Evolutionary conservation across 352 stramenopile species (phyloP).

Genomic region (Globisporangium paroecandrum): DNA sequence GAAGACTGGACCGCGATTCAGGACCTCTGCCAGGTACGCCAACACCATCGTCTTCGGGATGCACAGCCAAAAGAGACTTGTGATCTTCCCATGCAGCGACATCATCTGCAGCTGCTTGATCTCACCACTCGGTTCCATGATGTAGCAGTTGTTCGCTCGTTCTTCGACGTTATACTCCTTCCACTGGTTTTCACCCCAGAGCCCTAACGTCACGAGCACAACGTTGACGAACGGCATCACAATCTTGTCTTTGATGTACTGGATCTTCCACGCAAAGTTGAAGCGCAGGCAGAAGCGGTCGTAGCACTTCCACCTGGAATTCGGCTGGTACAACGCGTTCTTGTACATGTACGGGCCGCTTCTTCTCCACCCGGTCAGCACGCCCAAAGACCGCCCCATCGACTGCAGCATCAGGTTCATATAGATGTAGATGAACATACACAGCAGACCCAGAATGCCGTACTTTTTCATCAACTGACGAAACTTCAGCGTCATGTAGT

Average conservation of each 20-base stretch:
- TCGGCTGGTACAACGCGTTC: slow-evolving; percentile 23
- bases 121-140: slow-evolving; percentile 52
- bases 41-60: slow-evolving; percentile 45
- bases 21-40: slow-evolving; percentile 47
- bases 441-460: slow-evolving; percentile 32
- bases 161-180: slow-evolving; percentile 57
- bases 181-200: slow-evolving; percentile 48
- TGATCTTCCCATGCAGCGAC: slow-evolving; percentile 59
- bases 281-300: slow-evolving; percentile 53
- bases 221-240: slow-evolving; percentile 50
- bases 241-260: slow-evolving; percentile 63
- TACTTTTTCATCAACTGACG: slow-evolving; percentile 38
- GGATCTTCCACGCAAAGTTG: slow-evolving; percentile 53
- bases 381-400: slow-evolving; percentile 33
- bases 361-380: slow-evolving; percentile 36
- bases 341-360: slow-evolving; percentile 46
- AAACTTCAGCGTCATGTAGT: slow-evolving; percentile 36
- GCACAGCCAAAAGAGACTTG: slow-evolving; percentile 59
- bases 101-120: slow-evolving; percentile 74
- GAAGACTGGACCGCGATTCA: slow-evolving; percentile 53
- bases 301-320: slow-evolving; percentile 25
- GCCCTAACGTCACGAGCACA: slow-evolving; percentile 37
- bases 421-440: slow-evolving; percentile 53
- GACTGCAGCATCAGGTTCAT: slow-evolving; percentile 49
- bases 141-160: slow-evolving; percentile 49